These are phyloP conservation scores for Chaetomium sp. DNA, from an alignment of 2,329 filamentous ascomycete genomes.

Conservation along the genomic window DNA sequence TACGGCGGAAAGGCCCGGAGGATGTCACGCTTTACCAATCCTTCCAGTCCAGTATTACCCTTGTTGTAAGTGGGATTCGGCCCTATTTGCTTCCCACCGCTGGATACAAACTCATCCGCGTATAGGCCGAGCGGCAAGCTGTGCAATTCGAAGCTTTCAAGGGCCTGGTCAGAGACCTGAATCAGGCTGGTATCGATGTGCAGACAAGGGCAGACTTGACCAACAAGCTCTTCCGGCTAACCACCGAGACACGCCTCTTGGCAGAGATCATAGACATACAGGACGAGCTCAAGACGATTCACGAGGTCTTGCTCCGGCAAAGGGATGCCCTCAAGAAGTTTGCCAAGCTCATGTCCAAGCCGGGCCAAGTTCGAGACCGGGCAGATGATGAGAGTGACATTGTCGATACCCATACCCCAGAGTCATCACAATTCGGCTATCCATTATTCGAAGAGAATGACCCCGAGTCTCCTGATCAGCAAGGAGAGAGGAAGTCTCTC, in stretches of 20 bases:
- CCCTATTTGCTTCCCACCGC: no score
- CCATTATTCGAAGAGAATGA: no score
- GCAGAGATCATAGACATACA: slow-evolving; percentile 28
- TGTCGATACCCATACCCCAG: no score
- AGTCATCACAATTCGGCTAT: no score
- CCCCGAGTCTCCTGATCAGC: no score
- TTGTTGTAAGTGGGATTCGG: no score
- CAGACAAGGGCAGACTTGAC: no score
- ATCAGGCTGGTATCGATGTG: no score
- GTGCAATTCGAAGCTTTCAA: slow-evolving; percentile 18
- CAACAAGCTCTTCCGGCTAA: not conserved
- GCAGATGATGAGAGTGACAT: not conserved
- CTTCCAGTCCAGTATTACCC: slow-evolving; percentile 26
- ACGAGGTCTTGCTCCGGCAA: slow-evolving; percentile 12
- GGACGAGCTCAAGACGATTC: slow-evolving; percentile 26
- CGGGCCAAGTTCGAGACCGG: not conserved
- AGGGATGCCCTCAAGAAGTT: slow-evolving; percentile 17
- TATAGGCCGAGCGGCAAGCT: slow-evolving; percentile 21
- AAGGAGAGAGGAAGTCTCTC: no score
- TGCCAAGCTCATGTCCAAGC: slow-evolving; percentile 18
- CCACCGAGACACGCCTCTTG: slow-evolving; percentile 22
- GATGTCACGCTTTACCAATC: slow-evolving; percentile 21
- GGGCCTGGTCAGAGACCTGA: slow-evolving; percentile 11
- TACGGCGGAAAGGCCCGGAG: slow-evolving; percentile 18
- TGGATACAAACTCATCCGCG: no score